Conservation (phyloP, 768 basidiomycete species). For the Scleroderma bovista region DNA sequence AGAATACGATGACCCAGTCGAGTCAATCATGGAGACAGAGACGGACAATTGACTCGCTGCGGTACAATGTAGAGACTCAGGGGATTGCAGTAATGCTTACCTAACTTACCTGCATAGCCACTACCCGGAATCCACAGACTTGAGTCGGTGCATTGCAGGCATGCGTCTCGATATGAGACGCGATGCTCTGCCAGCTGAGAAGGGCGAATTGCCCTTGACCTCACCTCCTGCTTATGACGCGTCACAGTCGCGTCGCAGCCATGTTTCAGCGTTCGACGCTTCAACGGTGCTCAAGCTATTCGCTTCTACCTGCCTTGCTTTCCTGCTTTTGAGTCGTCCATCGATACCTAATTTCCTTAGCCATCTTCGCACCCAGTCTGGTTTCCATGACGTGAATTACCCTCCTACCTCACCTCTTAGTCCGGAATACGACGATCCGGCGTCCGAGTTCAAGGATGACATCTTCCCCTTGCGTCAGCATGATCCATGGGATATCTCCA, state of each 20-base stretch:
- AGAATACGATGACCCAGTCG: no score
- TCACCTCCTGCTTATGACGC: background rate
- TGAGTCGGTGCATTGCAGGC: background rate
- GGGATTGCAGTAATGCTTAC: no score
- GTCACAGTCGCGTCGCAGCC: background rate
- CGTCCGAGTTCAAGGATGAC: constrained; percentile 44
- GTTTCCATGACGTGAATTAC: background rate
- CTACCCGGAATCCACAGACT: no score
- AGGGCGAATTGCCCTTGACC: constrained; percentile 16
- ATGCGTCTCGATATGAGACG: background rate
- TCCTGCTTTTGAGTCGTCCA: constrained; percentile 9
- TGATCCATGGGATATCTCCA: constrained; percentile 66
- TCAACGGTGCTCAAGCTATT: constrained; percentile 14
- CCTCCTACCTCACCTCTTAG: constrained; percentile 4
- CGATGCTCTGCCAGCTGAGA: constrained; percentile 3
- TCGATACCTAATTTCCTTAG: background rate
- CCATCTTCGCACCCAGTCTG: background rate
- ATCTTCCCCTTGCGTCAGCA: constrained; percentile 57
- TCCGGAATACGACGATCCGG: constrained; percentile 26
- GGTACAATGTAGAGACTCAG: no score
- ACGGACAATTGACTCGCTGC: no score
- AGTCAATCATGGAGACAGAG: no score
- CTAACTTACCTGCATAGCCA: no score
- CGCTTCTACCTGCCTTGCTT: constrained; percentile 16
- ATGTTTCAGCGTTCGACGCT: no score